Percentiles rank a stretch among this genome's conserved stretches.
Conservation (phyloP, 1,139 yeast species). For the Yamadazyma conglobata region DNA sequence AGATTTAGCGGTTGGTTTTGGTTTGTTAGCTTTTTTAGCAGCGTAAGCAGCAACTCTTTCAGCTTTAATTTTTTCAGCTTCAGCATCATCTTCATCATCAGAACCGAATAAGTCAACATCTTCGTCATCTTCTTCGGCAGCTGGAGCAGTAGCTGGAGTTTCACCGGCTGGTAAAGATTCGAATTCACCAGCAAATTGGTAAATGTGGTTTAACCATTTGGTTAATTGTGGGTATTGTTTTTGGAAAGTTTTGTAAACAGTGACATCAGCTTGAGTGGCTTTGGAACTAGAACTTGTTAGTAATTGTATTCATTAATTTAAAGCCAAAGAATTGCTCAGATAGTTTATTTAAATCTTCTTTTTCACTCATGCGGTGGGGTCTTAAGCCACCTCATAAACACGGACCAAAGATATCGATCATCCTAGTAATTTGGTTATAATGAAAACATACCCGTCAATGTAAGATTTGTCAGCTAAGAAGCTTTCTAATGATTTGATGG, state of each 20-base stretch:
- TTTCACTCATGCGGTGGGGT: conserved; percentile 92
- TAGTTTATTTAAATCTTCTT: conserved; percentile 49
- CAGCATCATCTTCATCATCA: conserved; percentile 90
- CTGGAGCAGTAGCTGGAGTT: conserved; percentile 49
- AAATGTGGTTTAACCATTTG: conserved; percentile 98
- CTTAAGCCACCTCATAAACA: conserved; percentile 94
- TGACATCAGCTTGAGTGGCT: conserved; percentile 93
- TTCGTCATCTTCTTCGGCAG: conserved; percentile 78
- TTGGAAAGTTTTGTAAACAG: conserved; percentile 94
- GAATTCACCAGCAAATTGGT: conserved; percentile 85
- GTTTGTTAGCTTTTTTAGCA: conserved; percentile 95
- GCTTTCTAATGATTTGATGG: conserved; percentile 81
- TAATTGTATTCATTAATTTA: conserved; percentile 3
- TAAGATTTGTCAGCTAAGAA: conserved; percentile 90
- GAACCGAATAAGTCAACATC: conserved; percentile 96
- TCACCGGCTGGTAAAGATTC: conserved; percentile 77
- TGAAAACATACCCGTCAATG: conserved; percentile 85
- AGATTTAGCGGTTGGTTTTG: conserved; percentile 98
- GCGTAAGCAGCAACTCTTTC: conserved; percentile 97
- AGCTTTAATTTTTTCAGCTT: conserved; percentile 94
- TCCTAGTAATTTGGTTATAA: conserved; percentile 41
- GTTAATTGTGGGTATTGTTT: conserved; percentile 88
- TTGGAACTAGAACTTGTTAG: conserved; percentile 48
- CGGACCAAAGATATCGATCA: conserved; percentile 86
- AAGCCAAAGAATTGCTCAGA: conserved; percentile 22